Conservation (phyloP, 176 grass and related monocot species). For the Zoysia pacifica region DNA sequence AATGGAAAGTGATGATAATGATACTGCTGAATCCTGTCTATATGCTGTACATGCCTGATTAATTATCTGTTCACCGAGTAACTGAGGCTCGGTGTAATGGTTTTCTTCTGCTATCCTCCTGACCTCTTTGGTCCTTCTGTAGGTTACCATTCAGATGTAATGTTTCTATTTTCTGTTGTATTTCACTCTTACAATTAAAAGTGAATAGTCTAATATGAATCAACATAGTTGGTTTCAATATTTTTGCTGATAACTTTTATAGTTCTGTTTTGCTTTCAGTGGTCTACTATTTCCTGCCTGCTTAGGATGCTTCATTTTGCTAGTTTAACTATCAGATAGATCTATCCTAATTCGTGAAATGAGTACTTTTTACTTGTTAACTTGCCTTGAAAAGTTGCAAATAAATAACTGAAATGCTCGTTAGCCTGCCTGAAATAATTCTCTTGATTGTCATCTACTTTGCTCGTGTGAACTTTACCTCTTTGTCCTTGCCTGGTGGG, state of each 20-base stretch:
- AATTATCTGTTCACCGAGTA: slow-evolving; percentile 20
- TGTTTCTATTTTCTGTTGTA: slow-evolving; percentile 27
- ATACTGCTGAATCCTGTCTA: slow-evolving; percentile 64
- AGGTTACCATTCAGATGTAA: slow-evolving; percentile 42
- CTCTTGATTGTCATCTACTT: not conserved
- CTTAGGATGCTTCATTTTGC: not conserved
- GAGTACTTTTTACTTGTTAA: not conserved
- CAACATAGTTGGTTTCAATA: slow-evolving; percentile 20
- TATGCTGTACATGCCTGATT: slow-evolving; percentile 36
- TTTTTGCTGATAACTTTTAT: not conserved
- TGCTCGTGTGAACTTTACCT: not conserved
- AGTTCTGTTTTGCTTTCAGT: not conserved
- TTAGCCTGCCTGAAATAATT: not conserved
- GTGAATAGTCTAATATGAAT: slow-evolving; percentile 17
- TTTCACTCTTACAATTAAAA: not conserved
- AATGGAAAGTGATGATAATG: slow-evolving; percentile 69
- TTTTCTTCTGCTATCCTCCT: slow-evolving; percentile 46
- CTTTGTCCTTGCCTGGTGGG: not conserved
- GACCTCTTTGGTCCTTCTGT: slow-evolving; percentile 22
- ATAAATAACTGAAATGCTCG: not conserved
- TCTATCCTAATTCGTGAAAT: not conserved
- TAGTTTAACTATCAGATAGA: not conserved
- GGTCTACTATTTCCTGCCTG: slow-evolving; percentile 7
- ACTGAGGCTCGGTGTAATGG: slow-evolving; percentile 33
- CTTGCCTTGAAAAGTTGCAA: slow-evolving; percentile 3